These are phyloP conservation scores for Penicillium sp. DNA, from an alignment of 2,329 filamentous ascomycete species.

Conservation along the genomic window DNA sequence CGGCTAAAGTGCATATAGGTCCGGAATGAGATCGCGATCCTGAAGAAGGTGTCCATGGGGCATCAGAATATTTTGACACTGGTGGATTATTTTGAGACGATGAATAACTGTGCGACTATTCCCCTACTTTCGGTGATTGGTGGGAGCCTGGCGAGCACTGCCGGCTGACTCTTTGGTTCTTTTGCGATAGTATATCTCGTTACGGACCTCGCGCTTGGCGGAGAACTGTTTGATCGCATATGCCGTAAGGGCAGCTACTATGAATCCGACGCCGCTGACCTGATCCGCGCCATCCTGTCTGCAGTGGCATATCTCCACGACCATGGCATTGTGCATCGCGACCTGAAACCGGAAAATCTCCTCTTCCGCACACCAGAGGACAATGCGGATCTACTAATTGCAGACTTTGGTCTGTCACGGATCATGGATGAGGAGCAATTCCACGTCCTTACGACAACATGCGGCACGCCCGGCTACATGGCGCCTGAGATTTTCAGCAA, in stretches of 20 bases:
- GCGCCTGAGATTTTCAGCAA: conserved; percentile 99
- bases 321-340: conserved; percentile 96
- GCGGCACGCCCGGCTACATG: conserved; percentile 98
- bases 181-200: conserved; percentile 78
- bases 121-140: not conserved
- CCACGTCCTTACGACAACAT: conserved; percentile 95
- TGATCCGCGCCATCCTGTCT: conserved; percentile 91
- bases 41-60: conserved; percentile 98
- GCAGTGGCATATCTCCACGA: conserved; percentile 99
- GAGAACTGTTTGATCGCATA: conserved; percentile 97
- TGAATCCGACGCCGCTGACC: conserved; percentile 92
- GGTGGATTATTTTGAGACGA: conserved; percentile 99
- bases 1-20: conserved; percentile 60
- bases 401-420: conserved; percentile 91
- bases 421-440: conserved; percentile 99
- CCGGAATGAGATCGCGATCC: conserved; percentile 95
- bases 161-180: conserved; percentile 22
- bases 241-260: conserved; percentile 99
- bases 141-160: not conserved
- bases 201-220: conserved; percentile 92
- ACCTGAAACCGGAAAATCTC: conserved; percentile 96
- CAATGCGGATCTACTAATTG: conserved; percentile 94
- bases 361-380: conserved; percentile 97
- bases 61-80: conserved; percentile 97
- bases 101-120: conserved; percentile 78